Evolutionary conservation across 495 filamentous ascomycete species (phyloP), one percentile per base, ranked within the genome.

Genomic region (Annulohypoxylon maeteangense): DNA sequence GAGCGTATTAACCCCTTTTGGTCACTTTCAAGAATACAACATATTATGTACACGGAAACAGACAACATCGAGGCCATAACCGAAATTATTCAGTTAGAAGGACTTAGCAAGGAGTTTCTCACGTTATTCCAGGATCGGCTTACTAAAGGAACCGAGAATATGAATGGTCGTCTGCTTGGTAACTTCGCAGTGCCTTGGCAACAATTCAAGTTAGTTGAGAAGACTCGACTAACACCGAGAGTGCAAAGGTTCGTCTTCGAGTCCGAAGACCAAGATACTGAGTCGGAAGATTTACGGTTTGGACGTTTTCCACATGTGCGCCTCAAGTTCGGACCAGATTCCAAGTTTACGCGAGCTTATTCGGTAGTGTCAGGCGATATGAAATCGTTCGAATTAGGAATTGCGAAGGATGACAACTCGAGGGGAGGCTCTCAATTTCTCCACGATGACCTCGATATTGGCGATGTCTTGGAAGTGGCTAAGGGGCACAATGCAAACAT

Each of bases 391-490:
- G 70, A 77, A 63, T 74, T 83, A 10, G 80, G 81, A 34, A 75
- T 83, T n/a, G 78, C 80, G 7, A 72, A 68, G 40, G 79, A 78
- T 20, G 75, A 76, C 25, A 58, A 74, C 3, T 80, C 78, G 22
- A 76, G 81, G 20, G 81, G 81, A 1, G 81, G 81, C 11, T 82
- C 79, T 0, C 2, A 54, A 8, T 83, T 77, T 55, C 48, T 83
- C 0, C 79, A 82, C 38, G 70, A 81, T 7, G 47, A 55, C 3
- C 14, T 80, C 7, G 32, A 71, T 11, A 32, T 78, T 42, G 77
- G 82, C 75, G 68, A 87, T 74, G 72, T 87, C 75, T 70, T 91
- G 81, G 74, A 75, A 59, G 81, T 81, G 73, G 75, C 70, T 50
- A 75, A 70, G 65, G 75, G 75, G 12, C 70, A 75, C 18, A 57